phyloP scores from a whole-genome alignment of 495 filamentous ascomycete species.

The Penicillium tannophilum region DNA sequence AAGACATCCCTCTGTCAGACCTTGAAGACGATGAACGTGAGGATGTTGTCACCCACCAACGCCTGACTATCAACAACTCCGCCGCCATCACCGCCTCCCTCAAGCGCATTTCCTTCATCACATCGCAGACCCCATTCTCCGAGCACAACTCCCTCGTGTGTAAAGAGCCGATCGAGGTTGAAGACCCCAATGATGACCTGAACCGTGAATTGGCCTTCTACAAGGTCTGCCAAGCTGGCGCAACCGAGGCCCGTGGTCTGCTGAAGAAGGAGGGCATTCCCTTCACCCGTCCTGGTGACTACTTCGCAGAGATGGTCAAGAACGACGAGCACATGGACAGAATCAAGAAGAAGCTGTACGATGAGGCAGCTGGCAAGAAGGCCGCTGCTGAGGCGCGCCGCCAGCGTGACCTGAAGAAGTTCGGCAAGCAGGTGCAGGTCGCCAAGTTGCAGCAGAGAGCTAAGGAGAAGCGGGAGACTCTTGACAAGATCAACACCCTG shows the following conservation, averaged over 20 bases:
- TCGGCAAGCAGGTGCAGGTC: conserved; percentile 97
- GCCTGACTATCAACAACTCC: conserved; percentile 97
- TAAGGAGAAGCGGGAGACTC: conserved; percentile 84
- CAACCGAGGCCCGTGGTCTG: conserved; percentile 64
- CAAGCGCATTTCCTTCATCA: conserved; percentile 73
- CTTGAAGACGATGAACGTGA: conserved; percentile 79
- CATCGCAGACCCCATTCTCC: conserved; percentile 60
- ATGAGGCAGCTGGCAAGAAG: conserved; percentile 90
- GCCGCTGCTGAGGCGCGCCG: conserved; percentile 86
- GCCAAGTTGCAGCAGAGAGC: conserved; percentile 91
- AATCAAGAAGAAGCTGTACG: conserved; percentile 90
- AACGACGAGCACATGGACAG: conserved; percentile 97
- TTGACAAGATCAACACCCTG: conserved; percentile 90
- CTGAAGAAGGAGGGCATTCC: conserved; percentile 81
- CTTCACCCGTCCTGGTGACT: conserved; percentile 88
- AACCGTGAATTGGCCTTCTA: conserved; percentile 92
- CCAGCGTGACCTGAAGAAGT: conserved; percentile 96
- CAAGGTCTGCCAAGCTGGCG: conserved; percentile 82
- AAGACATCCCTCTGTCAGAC: conserved; percentile 83
- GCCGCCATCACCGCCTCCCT: conserved; percentile 75
- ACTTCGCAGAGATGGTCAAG: conserved; percentile 99
- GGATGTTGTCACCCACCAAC: conserved; percentile 84
- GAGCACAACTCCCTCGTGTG: conserved; percentile 63
- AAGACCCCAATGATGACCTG: conserved; percentile 83
- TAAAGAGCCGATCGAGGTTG: conserved; percentile 53